Evolutionary conservation across 2,329 filamentous ascomycete genomes (phyloP).

Genomic region (Neurospora sp.): DNA sequence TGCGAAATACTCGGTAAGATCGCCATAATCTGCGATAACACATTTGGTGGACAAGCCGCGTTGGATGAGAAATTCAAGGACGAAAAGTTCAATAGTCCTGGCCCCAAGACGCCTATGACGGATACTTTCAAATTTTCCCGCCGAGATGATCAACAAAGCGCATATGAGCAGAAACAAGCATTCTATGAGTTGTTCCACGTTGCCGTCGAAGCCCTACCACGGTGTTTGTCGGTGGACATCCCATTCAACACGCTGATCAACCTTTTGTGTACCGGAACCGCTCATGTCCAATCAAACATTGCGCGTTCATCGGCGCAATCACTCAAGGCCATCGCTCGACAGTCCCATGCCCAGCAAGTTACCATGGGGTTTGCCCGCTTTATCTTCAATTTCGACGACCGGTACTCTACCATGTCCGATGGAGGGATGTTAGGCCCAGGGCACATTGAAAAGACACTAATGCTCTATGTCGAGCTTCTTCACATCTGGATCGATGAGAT

Average conservation of each 20-base stretch:
- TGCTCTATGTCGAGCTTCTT: constrained; percentile 84
- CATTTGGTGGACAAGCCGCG: constrained; percentile 91
- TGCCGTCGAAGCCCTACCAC: constrained; percentile 85
- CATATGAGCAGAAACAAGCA: constrained; percentile 76
- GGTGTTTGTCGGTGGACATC: constrained; percentile 85
- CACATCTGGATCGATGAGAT: constrained; percentile 98
- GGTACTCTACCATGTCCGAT: constrained; percentile 96
- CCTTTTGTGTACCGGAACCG: constrained; percentile 88
- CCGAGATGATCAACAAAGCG: constrained; percentile 64
- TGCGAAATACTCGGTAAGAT: constrained; percentile 95
- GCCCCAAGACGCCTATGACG: constrained; percentile 87
- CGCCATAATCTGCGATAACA: constrained; percentile 90
- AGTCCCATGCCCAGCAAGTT: constrained; percentile 88
- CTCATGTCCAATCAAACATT: constrained; percentile 87
- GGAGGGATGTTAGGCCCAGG: constrained; percentile 89
- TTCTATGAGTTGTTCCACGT: constrained; percentile 96
- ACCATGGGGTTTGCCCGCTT: constrained; percentile 95
- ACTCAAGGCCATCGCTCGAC: constrained; percentile 86
- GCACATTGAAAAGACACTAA: constrained; percentile 89
- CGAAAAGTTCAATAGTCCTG: constrained; percentile 80
- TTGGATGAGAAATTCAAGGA: constrained; percentile 94
- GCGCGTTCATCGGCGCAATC: constrained; percentile 87
- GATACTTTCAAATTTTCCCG: constrained; percentile 85
- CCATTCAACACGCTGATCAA: constrained; percentile 92
- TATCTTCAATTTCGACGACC: constrained; percentile 97